Conservation (phyloP, 1,139 yeast species). For the Blastobotrys persicus region DNA sequence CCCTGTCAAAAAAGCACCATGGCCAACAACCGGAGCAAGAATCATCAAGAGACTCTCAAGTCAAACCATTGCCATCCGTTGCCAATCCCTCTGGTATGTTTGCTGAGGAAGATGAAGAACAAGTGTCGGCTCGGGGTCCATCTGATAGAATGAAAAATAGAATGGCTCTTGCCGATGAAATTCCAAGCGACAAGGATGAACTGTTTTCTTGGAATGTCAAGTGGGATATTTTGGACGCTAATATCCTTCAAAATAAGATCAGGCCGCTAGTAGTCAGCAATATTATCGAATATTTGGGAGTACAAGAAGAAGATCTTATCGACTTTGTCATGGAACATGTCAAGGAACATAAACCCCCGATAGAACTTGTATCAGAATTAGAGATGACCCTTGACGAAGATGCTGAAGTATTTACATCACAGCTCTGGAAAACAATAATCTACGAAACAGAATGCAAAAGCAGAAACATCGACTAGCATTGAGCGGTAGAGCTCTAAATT, state of each 20-base stretch:
- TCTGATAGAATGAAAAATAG: constrained; percentile 1
- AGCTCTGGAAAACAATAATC: constrained; percentile 33
- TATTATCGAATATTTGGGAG: constrained; percentile 37
- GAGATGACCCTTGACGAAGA: constrained; percentile 39
- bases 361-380: constrained; percentile 32
- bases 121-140: neutral
- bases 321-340: constrained; percentile 33
- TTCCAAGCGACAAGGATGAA: constrained; percentile 16
- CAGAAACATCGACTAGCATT: neutral
- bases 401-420: constrained; percentile 31
- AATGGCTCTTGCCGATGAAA: constrained; percentile 6
- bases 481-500: no score
- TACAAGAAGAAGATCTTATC: constrained; percentile 38
- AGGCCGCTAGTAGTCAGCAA: constrained; percentile 31
- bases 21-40: neutral
- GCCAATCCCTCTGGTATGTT: neutral
- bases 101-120: neutral
- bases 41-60: neutral
- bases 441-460: constrained; percentile 26
- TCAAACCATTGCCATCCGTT: neutral
- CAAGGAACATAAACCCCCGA: constrained; percentile 28
- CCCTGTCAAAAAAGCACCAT: constrained; percentile 3
- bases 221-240: constrained; percentile 32
- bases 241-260: constrained; percentile 26
- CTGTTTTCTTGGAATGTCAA: constrained; percentile 28